These are phyloP conservation scores for Periconia sp. DNA, from an alignment of 2,329 filamentous ascomycete genomes.

Conservation along the genomic window DNA sequence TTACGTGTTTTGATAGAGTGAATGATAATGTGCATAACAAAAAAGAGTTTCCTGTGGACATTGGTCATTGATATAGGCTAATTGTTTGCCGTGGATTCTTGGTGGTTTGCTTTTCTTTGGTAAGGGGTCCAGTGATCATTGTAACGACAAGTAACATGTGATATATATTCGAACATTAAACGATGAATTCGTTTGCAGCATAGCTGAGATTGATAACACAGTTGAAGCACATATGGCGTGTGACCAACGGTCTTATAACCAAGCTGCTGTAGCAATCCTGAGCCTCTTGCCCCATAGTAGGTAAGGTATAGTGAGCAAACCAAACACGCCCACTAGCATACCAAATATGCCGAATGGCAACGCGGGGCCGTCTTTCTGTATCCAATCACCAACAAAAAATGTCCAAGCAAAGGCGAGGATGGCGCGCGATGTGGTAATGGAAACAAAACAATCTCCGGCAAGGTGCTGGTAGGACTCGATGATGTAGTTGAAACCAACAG, in stretches of 20 bases:
- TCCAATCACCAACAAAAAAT: conserved; percentile 56
- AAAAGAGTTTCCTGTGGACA: too few relatives aligned
- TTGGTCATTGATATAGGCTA: too few relatives aligned
- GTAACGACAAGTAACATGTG: too few relatives aligned
- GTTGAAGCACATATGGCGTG: not conserved
- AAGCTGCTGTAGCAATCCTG: conserved; percentile 44
- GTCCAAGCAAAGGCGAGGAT: conserved; percentile 58
- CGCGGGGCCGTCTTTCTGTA: conserved; percentile 46
- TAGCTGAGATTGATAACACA: too few relatives aligned
- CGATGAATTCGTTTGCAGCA: too few relatives aligned
- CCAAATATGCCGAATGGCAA: conserved; percentile 58
- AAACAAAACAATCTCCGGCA: conserved; percentile 57
- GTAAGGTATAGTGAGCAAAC: conserved; percentile 40
- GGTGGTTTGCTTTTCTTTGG: too few relatives aligned
- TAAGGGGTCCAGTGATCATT: too few relatives aligned
- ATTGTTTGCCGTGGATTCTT: too few relatives aligned
- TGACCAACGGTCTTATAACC: conserved; percentile 15
- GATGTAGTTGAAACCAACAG: conserved; percentile 50
- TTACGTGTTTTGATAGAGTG: too few relatives aligned
- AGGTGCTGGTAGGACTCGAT: conserved; percentile 54
- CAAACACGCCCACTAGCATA: conserved; percentile 55
- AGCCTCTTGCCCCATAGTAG: conserved; percentile 45
- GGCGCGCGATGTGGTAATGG: conserved; percentile 53
- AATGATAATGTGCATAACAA: too few relatives aligned
- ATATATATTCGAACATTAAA: too few relatives aligned